phyloP scores from a whole-genome alignment of 2,329 filamentous ascomycete genomes.

The Diaporthe batatas region DNA sequence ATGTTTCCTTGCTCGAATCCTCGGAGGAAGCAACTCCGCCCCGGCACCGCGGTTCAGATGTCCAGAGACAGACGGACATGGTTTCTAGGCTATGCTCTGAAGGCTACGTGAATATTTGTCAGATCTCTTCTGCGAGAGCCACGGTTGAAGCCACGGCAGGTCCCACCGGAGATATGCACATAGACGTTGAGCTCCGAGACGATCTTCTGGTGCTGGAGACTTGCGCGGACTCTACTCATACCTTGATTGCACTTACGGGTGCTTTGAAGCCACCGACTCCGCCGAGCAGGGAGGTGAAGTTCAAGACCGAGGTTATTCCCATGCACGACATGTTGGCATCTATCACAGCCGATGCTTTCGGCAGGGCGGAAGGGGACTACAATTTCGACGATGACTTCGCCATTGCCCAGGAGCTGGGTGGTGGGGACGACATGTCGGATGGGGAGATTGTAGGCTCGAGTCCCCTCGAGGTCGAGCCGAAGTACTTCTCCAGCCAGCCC shows the following conservation, averaged over 20 bases:
- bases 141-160: constrained; percentile 71
- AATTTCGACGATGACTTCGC: constrained; percentile 75
- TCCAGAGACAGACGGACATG: constrained; percentile 59
- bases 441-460: constrained; percentile 48
- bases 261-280: constrained; percentile 86
- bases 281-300: constrained; percentile 86
- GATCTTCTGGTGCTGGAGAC: constrained; percentile 92
- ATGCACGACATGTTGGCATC: constrained; percentile 91
- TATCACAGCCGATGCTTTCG: constrained; percentile 88
- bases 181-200: constrained; percentile 87
- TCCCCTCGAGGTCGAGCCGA: constrained; percentile 53
- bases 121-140: constrained; percentile 84
- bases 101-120: constrained; percentile 89
- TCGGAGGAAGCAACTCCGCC: constrained; percentile 56
- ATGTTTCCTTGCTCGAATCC: constrained; percentile 64
- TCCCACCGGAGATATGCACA: constrained; percentile 71
- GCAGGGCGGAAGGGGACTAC: constrained; percentile 70
- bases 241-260: constrained; percentile 82
- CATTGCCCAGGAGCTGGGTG: constrained; percentile 63
- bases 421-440: constrained; percentile 55
- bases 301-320: constrained; percentile 87
- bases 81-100: constrained; percentile 69
- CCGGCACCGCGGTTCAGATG: constrained; percentile 53
- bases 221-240: constrained; percentile 97
- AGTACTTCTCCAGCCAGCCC: constrained; percentile 47